phyloP scores from a whole-genome alignment of 176 grass and related monocot genomes.

The Oryza rufipogon region DNA sequence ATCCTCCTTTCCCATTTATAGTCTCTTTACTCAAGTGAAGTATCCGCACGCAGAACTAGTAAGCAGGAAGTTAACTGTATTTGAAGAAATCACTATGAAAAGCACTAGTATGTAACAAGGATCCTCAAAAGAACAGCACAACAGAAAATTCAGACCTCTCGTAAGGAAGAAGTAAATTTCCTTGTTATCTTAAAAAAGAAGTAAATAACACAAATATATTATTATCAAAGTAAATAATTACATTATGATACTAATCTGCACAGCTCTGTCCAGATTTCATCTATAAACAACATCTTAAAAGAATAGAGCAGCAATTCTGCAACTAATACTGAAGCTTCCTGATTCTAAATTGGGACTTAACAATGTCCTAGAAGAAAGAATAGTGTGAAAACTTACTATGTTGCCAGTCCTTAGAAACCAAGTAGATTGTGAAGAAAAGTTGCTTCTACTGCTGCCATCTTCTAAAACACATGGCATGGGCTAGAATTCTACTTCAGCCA shows the following conservation, averaged over 20 bases:
- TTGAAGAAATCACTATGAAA: background rate
- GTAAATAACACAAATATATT: slow-evolving; percentile 36
- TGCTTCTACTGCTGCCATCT: slow-evolving; percentile 64
- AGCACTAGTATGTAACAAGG: slow-evolving; percentile 22
- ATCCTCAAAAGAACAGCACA: slow-evolving; percentile 11
- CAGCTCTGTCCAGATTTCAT: slow-evolving; percentile 47
- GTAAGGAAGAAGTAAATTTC: background rate
- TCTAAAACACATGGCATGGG: slow-evolving; percentile 51
- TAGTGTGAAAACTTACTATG: slow-evolving; percentile 38
- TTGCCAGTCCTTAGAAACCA: slow-evolving; percentile 46
- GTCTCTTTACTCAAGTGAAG: background rate
- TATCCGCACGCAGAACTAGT: background rate
- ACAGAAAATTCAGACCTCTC: background rate
- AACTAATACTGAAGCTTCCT: slow-evolving; percentile 45
- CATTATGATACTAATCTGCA: slow-evolving; percentile 59
- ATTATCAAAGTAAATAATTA: slow-evolving; percentile 59
- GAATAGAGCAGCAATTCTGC: slow-evolving; percentile 47
- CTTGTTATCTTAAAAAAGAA: background rate
- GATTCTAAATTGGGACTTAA: slow-evolving; percentile 28
- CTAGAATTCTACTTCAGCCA: slow-evolving; percentile 30
- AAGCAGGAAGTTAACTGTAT: background rate
- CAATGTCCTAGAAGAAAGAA: slow-evolving; percentile 35
- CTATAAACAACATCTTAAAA: slow-evolving; percentile 50
- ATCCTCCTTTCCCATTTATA: background rate
- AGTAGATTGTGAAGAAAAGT: slow-evolving; percentile 32